Base-by-base conservation (phyloP, 768 basidiomycete species). In the Lactifluus echinatus region DNA sequence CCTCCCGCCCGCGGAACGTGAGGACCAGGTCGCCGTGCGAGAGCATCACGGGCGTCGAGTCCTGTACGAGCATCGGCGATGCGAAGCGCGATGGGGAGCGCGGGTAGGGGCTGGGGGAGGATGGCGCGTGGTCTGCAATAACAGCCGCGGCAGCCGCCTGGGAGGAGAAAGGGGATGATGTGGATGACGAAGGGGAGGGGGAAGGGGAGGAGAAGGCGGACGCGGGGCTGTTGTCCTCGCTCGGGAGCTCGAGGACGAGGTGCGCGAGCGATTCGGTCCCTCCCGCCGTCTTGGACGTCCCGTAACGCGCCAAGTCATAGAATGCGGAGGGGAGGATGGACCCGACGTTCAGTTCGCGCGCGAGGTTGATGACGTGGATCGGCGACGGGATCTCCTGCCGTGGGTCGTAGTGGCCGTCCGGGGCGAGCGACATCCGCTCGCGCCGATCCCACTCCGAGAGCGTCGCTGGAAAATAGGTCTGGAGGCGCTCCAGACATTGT, bases 291-390 rank as follows among this genome's bases (percentile, higher is more conserved):
- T 80, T 81, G 69, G 83, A 83, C 0, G 85, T 83, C 0, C 80
- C 84, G 60, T 88, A 88, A 42, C 87, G 76, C 2, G 83, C 79
- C 46, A 89, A 75, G 61, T 89, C 87, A 67, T 88, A 89, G 63
- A 86, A 79, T 0, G 87, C 87, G 23, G 84, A 73, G 3, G 84
- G 80, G n/a, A 89, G 76, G 54, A 89, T 67, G 5, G 76, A 70
- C 12, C 75, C 71, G 0, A 87, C 67, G 49, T 74, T 73, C 62
- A 89, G 79, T 53, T 87, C 83, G 23, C 81, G 70, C 1, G 86
- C 85, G 56, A 90, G 79, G 49, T 82, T 75, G 69, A 89, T 82
- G 60, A 84, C 75, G 53, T 85, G 77, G 60, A 87, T 75, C 8
- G 87, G 87, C 67, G 88, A 85, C 0, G 85, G 72, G 63, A 75